Conservation (phyloP, 805 yeast genomes). For the Wickerhamomyces chaumierensis region DNA sequence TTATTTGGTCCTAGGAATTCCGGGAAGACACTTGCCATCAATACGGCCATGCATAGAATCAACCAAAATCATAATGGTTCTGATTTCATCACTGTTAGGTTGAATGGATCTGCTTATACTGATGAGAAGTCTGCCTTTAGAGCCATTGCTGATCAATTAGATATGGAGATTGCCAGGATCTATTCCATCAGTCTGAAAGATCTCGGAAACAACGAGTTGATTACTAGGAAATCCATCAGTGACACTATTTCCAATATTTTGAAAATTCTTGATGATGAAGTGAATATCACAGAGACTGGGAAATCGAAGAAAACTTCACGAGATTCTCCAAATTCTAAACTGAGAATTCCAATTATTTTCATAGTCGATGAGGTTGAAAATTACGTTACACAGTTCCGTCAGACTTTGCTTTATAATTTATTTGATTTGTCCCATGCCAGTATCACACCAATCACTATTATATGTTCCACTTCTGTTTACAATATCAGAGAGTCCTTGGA, state of each 20-base stretch:
- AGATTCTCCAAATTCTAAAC: conserved; percentile 4
- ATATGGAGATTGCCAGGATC: conserved; percentile 27
- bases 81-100: conserved; percentile 48
- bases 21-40: conserved; percentile 62
- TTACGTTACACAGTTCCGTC: conserved; percentile 63
- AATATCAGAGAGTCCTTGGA: conserved; percentile 76
- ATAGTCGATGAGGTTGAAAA: conserved; percentile 78
- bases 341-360: conserved; percentile 47
- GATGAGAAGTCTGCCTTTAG: conserved; percentile 75
- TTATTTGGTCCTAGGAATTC: conserved; percentile 70
- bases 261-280: conserved; percentile 34
- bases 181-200: conserved; percentile 17
- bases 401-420: conserved; percentile 75
- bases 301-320: not conserved
- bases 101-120: conserved; percentile 62
- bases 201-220: conserved; percentile 17
- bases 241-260: conserved; percentile 53
- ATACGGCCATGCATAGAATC: conserved; percentile 33
- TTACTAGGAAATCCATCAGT: conserved; percentile 42
- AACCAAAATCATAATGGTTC: conserved; percentile 18
- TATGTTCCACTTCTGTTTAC: conserved; percentile 69
- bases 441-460: conserved; percentile 63
- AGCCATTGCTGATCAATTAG: conserved; percentile 79
- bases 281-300: not conserved
- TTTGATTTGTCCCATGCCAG: conserved; percentile 75